Evolutionary conservation across 2,329 filamentous ascomycete species (phyloP), one percentile per base, ranked within the genome.

Genomic region (Alternaria rosae): DNA sequence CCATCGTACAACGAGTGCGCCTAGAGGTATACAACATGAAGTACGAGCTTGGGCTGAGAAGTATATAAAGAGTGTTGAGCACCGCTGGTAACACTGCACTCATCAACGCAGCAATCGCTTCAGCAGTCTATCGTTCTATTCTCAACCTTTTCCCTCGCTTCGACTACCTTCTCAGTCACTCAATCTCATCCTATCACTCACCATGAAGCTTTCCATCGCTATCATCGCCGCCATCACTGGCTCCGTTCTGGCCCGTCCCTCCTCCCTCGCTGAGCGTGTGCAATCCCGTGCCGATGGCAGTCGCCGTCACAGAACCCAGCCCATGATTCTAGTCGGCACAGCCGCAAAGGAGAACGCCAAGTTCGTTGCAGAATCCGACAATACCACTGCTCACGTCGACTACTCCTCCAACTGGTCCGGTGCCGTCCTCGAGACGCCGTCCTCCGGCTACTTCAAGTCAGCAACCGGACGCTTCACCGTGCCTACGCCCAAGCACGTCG

Each of bases 351-450:
- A 64, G 28, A 57, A 64, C 21, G 54, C 44, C 32, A 57, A 57
- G 17, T 57, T 63, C 35, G 25, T 64, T n/a, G 56, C 41, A 4
- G 66, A 72, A 17, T 58, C 71, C 4, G 62, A 59, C 32, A 67
- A 67, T 42, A 81, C 80, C 68, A 81, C 78, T 28, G 79, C 78
- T 50, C 71, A 85, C 15, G 81, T 84, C 25, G 67, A 81, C 28
- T 88, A 88, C 78, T 83, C 79, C 61, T 79, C 77, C 69, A 89
- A 88, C 80, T 89, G 87, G 87, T 84, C 86, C 9, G 87, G 87
- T 32, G 85, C 85, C 1, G 85, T 88, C 9, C 81, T 86, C 54
- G 63, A 65, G 25, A 42, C 61, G n/a, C 65, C 62, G 15, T 65
- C 64, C 32, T 82, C 82, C 44, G 81, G 79, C 9, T 82, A 82